phyloP scores from a whole-genome alignment of 352 stramenopile species.

The Thalassiosira mediterranea region DNA sequence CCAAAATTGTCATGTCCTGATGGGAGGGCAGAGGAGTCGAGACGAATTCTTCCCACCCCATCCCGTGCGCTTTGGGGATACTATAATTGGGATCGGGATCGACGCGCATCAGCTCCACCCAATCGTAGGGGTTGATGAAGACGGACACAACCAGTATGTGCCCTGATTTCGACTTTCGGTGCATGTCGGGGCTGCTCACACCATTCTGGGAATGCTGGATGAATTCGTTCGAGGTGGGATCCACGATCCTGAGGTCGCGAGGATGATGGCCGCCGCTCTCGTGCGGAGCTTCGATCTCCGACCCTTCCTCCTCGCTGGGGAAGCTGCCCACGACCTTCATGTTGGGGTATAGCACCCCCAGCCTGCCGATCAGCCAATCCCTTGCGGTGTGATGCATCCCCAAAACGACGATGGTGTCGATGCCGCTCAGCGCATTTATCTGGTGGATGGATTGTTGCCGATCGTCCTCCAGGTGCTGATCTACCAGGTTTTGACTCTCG shows the following conservation, averaged over 20 bases:
- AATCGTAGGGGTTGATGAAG: slow-evolving; percentile 55
- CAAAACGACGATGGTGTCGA: slow-evolving; percentile 51
- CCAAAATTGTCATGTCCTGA: slow-evolving; percentile 32
- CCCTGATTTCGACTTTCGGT: slow-evolving; percentile 3
- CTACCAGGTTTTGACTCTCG: slow-evolving; percentile 9
- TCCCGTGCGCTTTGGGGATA: too few species aligned
- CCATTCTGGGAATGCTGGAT: slow-evolving; percentile 16
- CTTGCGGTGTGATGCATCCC: slow-evolving; percentile 25
- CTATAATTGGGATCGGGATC: slow-evolving; percentile 12
- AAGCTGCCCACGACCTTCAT: slow-evolving; percentile 27
- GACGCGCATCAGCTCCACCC: slow-evolving; percentile 14
- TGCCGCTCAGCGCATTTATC: slow-evolving; percentile 25
- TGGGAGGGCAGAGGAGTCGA: slow-evolving; percentile 15
- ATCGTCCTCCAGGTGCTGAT: slow-evolving; percentile 18
- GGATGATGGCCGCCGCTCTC: not conserved
- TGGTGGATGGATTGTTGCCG: not conserved
- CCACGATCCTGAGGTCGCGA: slow-evolving; percentile 19
- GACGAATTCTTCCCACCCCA: slow-evolving; percentile 44
- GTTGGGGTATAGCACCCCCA: slow-evolving; percentile 39
- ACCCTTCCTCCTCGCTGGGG: slow-evolving; percentile 3
- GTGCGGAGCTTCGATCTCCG: slow-evolving; percentile 1
- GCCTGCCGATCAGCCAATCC: slow-evolving; percentile 39
- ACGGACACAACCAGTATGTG: slow-evolving; percentile 47
- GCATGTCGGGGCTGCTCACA: not conserved
- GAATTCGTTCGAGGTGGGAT: slow-evolving; percentile 9